phyloP scores from a whole-genome alignment of 176 grass and related monocot genomes.

The Triticum aestivum region DNA sequence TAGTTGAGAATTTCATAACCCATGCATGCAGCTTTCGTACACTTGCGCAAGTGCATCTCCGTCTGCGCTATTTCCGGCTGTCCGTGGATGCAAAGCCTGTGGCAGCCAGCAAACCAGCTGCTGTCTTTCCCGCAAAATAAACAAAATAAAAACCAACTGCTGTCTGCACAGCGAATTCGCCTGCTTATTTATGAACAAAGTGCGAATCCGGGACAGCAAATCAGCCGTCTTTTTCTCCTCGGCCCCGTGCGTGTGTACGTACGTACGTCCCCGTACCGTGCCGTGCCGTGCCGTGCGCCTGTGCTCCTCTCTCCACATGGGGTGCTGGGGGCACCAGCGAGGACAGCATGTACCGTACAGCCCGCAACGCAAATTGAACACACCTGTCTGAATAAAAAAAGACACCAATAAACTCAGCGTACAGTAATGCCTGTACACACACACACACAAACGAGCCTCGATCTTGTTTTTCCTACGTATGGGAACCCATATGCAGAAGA shows the following conservation, averaged over 20 bases:
- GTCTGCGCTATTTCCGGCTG: not conserved
- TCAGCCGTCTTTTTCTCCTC: not conserved
- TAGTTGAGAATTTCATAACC: too few relatives aligned
- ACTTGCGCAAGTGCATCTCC: too few relatives aligned
- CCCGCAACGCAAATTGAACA: not conserved
- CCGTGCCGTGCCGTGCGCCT: constrained; percentile 14
- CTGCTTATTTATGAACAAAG: too few relatives aligned
- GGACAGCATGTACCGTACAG: not conserved
- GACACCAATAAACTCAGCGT: not conserved
- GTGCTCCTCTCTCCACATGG: not conserved
- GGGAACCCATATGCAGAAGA: too few relatives aligned
- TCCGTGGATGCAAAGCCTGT: not conserved
- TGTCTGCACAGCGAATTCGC: not conserved
- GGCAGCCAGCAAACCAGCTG: not conserved
- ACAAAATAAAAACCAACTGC: not conserved
- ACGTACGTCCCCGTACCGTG: not conserved
- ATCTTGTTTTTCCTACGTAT: too few relatives aligned
- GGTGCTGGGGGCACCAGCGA: constrained; percentile 1
- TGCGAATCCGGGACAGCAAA: too few relatives aligned
- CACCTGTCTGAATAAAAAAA: too few relatives aligned
- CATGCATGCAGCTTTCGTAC: too few relatives aligned
- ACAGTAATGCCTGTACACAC: not conserved
- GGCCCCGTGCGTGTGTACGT: constrained; percentile 14
- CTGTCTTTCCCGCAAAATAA: too few relatives aligned
- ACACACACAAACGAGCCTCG: not conserved